Percentiles rank a stretch among this genome's conserved stretches.
Evolutionary conservation across 106 monocot species (phyloP).

Genomic region (Phalaenopsis equestris): DNA sequence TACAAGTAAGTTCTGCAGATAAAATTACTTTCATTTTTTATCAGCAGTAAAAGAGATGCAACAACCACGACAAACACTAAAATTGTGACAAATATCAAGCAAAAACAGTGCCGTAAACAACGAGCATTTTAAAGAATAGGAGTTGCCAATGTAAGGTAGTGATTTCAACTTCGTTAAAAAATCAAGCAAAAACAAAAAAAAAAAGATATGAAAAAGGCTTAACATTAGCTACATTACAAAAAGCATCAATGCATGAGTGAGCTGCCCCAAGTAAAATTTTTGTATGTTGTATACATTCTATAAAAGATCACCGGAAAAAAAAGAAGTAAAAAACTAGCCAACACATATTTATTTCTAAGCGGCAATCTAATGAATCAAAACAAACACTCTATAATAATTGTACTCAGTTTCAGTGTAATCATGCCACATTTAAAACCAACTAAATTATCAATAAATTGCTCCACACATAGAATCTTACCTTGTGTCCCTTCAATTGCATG

Average conservation of each 20-base stretch:
- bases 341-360: background rate
- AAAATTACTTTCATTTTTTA: background rate
- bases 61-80: background rate
- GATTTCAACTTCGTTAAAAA: background rate
- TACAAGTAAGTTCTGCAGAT: no score
- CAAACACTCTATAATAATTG: background rate
- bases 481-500: constrained; percentile 98
- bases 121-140: background rate
- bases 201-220: background rate
- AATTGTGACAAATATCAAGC: background rate
- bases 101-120: background rate
- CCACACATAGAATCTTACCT: constrained; percentile 33
- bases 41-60: background rate
- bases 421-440: background rate
- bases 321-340: background rate
- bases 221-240: background rate
- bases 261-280: background rate
- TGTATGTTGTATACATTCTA: background rate
- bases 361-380: background rate
- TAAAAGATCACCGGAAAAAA: background rate
- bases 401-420: background rate
- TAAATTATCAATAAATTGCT: background rate
- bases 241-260: background rate
- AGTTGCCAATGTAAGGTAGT: background rate
- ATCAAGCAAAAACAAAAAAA: background rate